A percentile compares a stretch with the other conserved stretches of the same genome.
Conservation (phyloP, 768 basidiomycete species). For the Russula compacta region DNA sequence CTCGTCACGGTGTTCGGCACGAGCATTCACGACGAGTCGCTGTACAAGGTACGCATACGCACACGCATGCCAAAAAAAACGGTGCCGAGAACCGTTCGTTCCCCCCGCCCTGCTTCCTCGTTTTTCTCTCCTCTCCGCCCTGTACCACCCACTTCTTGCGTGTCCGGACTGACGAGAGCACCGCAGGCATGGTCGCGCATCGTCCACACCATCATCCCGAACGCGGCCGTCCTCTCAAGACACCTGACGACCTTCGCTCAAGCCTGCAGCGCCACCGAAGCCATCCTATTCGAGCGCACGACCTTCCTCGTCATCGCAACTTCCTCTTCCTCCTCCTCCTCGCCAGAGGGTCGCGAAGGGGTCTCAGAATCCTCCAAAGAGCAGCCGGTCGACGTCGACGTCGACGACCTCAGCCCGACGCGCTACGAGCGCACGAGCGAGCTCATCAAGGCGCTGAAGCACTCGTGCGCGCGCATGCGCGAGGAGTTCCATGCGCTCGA, state of each 20-base stretch:
- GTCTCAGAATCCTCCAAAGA: too few species aligned
- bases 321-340: constrained; percentile 32
- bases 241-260: constrained; percentile 83
- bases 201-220: constrained; percentile 89
- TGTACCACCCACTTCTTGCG: constrained; percentile 27
- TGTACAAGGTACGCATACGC: constrained; percentile 73
- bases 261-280: constrained; percentile 85
- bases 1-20: constrained; percentile 77
- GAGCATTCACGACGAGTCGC: constrained; percentile 93
- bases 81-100: too few species aligned
- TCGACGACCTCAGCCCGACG: constrained; percentile 47
- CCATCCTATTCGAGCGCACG: constrained; percentile 92
- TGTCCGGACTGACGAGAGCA: constrained; percentile 5
- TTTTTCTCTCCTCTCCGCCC: neutral
- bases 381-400: too few species aligned
- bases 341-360: too few species aligned
- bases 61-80: too few species aligned
- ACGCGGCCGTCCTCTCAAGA: constrained; percentile 77
- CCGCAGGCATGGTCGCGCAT: constrained; percentile 96
- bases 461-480: constrained; percentile 76
- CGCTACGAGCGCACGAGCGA: constrained; percentile 86
- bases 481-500: constrained; percentile 83
- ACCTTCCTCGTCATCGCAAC: constrained; percentile 97
- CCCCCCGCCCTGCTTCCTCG: too few species aligned
- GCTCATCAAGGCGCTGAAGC: constrained; percentile 92